These are phyloP conservation scores for Verticillium zaregamsianum DNA, from an alignment of 2,329 filamentous ascomycete species.

Conservation along the genomic window DNA sequence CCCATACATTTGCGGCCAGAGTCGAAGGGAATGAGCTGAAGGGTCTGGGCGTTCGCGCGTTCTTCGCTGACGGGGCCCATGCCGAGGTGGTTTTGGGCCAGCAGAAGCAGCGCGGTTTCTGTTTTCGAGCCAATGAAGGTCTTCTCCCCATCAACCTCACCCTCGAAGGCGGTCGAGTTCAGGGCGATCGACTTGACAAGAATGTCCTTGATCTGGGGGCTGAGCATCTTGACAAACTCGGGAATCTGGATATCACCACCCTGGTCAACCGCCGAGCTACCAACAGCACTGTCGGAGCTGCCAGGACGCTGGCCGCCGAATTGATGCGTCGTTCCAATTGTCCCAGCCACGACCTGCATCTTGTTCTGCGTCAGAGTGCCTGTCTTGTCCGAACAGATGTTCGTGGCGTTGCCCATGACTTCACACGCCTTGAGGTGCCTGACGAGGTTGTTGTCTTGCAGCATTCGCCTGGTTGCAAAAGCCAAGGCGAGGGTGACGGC, in stretches of 20 bases:
- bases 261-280: conserved; percentile 12
- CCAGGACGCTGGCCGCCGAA: conserved; percentile 41
- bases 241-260: conserved; percentile 31
- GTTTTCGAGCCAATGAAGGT: conserved; percentile 76
- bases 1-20: conserved; percentile 72
- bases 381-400: conserved; percentile 66
- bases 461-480: conserved; percentile 73
- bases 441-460: conserved; percentile 73
- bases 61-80: conserved; percentile 63
- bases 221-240: conserved; percentile 44
- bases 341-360: conserved; percentile 62
- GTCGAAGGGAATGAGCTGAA: conserved; percentile 72
- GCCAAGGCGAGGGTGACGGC: conserved; percentile 75
- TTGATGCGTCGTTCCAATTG: conserved; percentile 49
- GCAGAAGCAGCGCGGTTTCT: conserved; percentile 68
- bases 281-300: conserved; percentile 15
- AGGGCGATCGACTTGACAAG: conserved; percentile 57
- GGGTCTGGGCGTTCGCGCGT: conserved; percentile 53
- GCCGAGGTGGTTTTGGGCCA: conserved; percentile 62
- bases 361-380: conserved; percentile 65
- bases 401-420: conserved; percentile 76
- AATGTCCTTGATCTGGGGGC: conserved; percentile 43
- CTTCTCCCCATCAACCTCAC: conserved; percentile 61
- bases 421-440: conserved; percentile 74
- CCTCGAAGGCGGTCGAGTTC: conserved; percentile 74